A percentile compares a stretch with the other conserved stretches of the same genome.
Conservation (phyloP, 495 filamentous ascomycete species). For the Xylaria castorea region DNA sequence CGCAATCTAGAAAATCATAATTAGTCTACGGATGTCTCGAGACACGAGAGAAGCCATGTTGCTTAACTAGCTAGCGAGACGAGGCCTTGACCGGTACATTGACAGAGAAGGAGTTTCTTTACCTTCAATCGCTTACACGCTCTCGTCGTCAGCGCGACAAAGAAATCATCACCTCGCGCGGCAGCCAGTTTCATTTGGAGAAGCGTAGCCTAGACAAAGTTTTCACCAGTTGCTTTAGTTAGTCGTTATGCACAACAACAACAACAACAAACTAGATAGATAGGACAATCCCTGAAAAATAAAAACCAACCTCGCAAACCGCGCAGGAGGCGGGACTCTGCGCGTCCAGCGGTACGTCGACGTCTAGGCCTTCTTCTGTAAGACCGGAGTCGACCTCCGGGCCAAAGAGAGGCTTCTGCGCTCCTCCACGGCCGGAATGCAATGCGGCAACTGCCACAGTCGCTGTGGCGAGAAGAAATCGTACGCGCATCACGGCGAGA, state of each 20-base stretch:
- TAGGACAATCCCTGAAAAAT: constrained; percentile 17
- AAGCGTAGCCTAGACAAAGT: constrained; percentile 46
- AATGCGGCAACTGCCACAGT: neutral
- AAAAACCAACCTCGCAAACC: constrained; percentile 51
- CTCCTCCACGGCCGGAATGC: neutral
- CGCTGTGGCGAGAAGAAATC: constrained; percentile 13
- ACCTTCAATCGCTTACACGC: constrained; percentile 55
- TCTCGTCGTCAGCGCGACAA: constrained; percentile 50
- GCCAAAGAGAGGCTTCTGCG: constrained; percentile 11
- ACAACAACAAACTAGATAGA: no score
- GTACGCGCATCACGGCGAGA: constrained; percentile 15
- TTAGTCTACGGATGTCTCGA: neutral
- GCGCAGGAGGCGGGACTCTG: constrained; percentile 53
- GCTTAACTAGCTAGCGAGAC: neutral
- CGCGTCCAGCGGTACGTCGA: constrained; percentile 45
- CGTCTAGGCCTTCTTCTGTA: constrained; percentile 27
- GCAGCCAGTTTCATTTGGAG: constrained; percentile 55
- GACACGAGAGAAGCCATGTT: neutral
- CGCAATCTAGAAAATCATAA: constrained; percentile 34
- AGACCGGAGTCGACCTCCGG: neutral
- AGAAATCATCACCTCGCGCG: constrained; percentile 48
- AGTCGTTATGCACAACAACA: neutral
- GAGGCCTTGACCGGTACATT: neutral
- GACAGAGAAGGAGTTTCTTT: constrained; percentile 19
- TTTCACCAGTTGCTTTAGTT: constrained; percentile 12